Conservation (phyloP, 2,329 filamentous ascomycete species). For the Curvularia sp. region DNA sequence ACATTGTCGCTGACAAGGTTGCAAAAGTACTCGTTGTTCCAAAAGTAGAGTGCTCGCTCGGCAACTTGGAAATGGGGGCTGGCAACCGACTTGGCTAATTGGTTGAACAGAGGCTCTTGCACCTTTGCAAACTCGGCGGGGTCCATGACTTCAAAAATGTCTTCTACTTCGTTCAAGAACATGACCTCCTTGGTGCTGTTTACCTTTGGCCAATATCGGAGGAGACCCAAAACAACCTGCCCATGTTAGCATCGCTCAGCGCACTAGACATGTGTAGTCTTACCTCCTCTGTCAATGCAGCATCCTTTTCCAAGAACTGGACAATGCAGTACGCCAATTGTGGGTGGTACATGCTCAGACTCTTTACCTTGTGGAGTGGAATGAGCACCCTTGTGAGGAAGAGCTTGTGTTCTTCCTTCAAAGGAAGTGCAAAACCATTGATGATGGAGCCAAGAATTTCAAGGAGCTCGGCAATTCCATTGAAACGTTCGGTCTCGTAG, state of each 20-base stretch:
- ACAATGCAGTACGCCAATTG: constrained; percentile 99
- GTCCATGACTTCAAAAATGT: constrained; percentile 99
- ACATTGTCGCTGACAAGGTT: constrained; percentile 99
- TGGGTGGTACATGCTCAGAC: constrained; percentile 99
- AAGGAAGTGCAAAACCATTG: constrained; percentile 93
- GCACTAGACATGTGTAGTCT: constrained; percentile 36
- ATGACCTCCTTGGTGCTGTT: constrained; percentile 99
- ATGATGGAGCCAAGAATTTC: constrained; percentile 99
- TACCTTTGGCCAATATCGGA: constrained; percentile 98
- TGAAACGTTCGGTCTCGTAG: constrained; percentile 98
- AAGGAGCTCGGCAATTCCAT: constrained; percentile 93
- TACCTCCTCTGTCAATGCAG: constrained; percentile 94
- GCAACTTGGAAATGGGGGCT: constrained; percentile 99
- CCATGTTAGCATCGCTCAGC: constrained; percentile 24
- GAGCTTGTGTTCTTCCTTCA: constrained; percentile 98
- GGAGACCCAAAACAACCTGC: constrained; percentile 87
- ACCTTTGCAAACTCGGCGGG: constrained; percentile 98
- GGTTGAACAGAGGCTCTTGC: constrained; percentile 95
- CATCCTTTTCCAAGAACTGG: constrained; percentile 97
- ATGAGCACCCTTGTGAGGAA: constrained; percentile 93
- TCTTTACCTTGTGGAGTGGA: constrained; percentile 97
- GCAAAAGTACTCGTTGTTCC: constrained; percentile 99
- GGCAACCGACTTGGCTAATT: constrained; percentile 95
- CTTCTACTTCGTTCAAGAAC: constrained; percentile 98
- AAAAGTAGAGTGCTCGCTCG: constrained; percentile 96